Evolutionary conservation across 2,329 filamentous ascomycete species (phyloP).

Genomic region (Fusarium sp.): DNA sequence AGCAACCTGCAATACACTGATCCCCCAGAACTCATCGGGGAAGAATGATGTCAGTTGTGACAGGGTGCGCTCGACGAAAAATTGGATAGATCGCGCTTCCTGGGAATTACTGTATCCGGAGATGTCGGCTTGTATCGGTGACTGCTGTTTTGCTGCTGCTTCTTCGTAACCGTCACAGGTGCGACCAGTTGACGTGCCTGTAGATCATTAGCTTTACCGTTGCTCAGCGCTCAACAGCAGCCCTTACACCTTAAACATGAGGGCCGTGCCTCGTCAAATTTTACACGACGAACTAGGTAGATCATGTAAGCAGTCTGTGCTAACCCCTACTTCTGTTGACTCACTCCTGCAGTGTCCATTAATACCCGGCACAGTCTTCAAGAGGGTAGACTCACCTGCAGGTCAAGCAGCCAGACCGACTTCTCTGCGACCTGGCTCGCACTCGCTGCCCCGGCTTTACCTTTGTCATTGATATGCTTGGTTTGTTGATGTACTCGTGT

Average conservation of each 20-base stretch:
- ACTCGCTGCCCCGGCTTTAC: neutral
- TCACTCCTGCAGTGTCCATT: neutral
- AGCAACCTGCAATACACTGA: neutral
- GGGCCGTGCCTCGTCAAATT: neutral
- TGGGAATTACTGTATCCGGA: neutral
- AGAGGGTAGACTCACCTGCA: neutral
- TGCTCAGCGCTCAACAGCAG: neutral
- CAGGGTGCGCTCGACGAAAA: neutral
- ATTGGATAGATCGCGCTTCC: neutral
- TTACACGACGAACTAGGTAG: neutral
- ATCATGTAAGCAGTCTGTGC: neutral
- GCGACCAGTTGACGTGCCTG: neutral
- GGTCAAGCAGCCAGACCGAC: neutral
- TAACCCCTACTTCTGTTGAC: neutral
- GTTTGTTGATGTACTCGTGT: neutral
- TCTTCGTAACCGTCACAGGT: neutral
- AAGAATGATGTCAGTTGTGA: neutral
- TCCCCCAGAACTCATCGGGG: neutral
- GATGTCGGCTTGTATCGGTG: neutral
- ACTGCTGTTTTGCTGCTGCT: accelerated
- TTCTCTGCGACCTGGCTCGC: neutral
- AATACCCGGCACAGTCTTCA: neutral
- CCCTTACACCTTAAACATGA: neutral
- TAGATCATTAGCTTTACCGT: neutral
- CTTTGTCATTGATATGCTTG: neutral